These are phyloP conservation scores for Coemansia reversa DNA, from an alignment of 192 early-diverging fungal species.

Conservation along the genomic window DNA sequence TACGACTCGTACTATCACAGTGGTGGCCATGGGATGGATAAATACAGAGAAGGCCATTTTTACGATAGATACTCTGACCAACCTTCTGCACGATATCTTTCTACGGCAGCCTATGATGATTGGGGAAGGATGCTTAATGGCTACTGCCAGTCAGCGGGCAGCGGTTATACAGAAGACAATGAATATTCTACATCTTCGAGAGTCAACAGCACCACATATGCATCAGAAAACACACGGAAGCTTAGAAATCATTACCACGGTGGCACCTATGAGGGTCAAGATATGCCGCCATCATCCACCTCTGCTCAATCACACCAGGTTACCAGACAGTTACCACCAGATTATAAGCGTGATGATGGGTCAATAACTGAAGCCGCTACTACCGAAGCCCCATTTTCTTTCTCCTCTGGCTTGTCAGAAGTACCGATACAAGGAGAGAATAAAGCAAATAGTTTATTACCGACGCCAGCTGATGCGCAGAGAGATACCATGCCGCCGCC, in stretches of 20 bases:
- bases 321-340: no score
- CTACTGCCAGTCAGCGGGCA: conserved; percentile 16
- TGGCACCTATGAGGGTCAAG: no score
- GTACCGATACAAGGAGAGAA: no score
- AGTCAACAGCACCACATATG: background rate
- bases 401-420: no score
- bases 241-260: background rate
- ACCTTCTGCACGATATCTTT: background rate
- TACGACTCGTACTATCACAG: no score
- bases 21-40: no score
- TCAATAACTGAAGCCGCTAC: no score
- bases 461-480: background rate
- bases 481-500: background rate
- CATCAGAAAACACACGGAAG: background rate
- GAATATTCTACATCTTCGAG: background rate
- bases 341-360: no score
- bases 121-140: conserved; percentile 27
- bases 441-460: background rate
- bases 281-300: no score
- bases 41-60: background rate
- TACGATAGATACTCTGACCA: conserved; percentile 8
- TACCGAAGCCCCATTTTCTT: no score
- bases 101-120: conserved; percentile 2
- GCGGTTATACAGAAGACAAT: background rate
- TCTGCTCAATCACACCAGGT: no score